These are phyloP conservation scores for Oropetium thomaeum DNA, from an alignment of 176 grass and related monocot genomes.

Conservation along the genomic window DNA sequence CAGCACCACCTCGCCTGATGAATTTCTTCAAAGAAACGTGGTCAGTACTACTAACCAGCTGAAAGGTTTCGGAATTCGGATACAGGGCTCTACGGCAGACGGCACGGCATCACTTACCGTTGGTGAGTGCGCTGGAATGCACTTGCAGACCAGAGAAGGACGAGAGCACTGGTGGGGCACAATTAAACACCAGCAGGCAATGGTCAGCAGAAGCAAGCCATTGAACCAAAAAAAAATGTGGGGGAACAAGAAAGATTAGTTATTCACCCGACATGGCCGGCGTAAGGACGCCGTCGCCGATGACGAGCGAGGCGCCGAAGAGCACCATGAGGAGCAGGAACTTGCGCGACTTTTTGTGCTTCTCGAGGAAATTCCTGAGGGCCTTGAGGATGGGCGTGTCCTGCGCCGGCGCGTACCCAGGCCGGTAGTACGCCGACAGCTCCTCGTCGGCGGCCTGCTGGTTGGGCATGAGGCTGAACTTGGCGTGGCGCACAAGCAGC, in stretches of 20 bases:
- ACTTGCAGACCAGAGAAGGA: slow-evolving; percentile 50
- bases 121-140: slow-evolving; percentile 8
- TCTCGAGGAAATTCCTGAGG: slow-evolving; percentile 50
- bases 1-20: slow-evolving; percentile 45
- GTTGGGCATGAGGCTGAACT: slow-evolving; percentile 72
- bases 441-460: slow-evolving; percentile 68
- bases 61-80: too few relatives aligned
- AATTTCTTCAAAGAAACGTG: too few relatives aligned
- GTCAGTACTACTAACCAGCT: too few relatives aligned
- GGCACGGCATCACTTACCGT: neutral
- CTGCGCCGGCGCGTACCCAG: slow-evolving; percentile 35
- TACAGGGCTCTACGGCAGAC: too few relatives aligned
- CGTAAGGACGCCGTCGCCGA: slow-evolving; percentile 66
- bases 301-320: slow-evolving; percentile 56
- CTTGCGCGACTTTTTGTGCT: slow-evolving; percentile 46
- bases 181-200: neutral
- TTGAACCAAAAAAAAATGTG: neutral
- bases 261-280: slow-evolving; percentile 44
- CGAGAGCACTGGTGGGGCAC: slow-evolving; percentile 32
- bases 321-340: slow-evolving; percentile 54
- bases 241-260: neutral
- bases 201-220: neutral
- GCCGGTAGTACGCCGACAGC: slow-evolving; percentile 50
- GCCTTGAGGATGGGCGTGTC: slow-evolving; percentile 44
- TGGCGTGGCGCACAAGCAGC: slow-evolving; percentile 57